These are phyloP conservation scores for Suhomyces sp. DNA, from an alignment of 805 yeast genomes.

Conservation along the genomic window DNA sequence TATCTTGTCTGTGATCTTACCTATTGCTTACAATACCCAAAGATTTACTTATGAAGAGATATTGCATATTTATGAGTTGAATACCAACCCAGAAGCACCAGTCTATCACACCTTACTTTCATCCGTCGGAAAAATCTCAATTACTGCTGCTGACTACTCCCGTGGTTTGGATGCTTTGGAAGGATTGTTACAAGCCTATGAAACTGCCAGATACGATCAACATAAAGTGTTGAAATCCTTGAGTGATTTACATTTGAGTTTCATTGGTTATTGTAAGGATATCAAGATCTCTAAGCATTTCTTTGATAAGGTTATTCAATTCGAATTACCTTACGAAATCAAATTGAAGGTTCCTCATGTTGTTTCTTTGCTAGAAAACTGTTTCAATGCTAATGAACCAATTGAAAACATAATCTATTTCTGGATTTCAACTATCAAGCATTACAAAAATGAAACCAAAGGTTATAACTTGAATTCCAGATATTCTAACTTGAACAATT, in stretches of 20 bases:
- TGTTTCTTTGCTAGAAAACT: slow-evolving; percentile 59
- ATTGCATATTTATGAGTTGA: slow-evolving; percentile 51
- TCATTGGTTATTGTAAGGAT: slow-evolving; percentile 76
- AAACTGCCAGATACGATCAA: slow-evolving; percentile 10
- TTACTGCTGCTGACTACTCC: slow-evolving; percentile 61
- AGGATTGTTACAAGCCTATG: slow-evolving; percentile 51
- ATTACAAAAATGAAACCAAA: slow-evolving; percentile 44
- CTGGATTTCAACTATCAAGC: slow-evolving; percentile 62
- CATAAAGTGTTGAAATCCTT: slow-evolving; percentile 43
- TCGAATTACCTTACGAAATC: slow-evolving; percentile 70
- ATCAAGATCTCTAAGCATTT: slow-evolving; percentile 69
- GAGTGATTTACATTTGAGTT: slow-evolving; percentile 72
- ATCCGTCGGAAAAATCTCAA: slow-evolving; percentile 73
- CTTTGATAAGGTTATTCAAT: slow-evolving; percentile 68
- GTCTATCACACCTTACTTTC: slow-evolving; percentile 52
- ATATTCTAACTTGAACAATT: slow-evolving; percentile 68
- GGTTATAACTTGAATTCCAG: slow-evolving; percentile 62
- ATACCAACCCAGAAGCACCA: slow-evolving; percentile 28
- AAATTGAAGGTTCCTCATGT: slow-evolving; percentile 73
- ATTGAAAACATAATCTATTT: slow-evolving; percentile 57
- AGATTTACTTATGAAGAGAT: slow-evolving; percentile 61
- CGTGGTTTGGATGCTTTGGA: slow-evolving; percentile 66
- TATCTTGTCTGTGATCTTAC: slow-evolving; percentile 68
- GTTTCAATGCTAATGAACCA: slow-evolving; percentile 55
- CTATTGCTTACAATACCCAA: slow-evolving; percentile 61